A percentile compares a stretch with the other conserved stretches of the same genome.
phyloP scores from a whole-genome alignment of 192 early-diverging fungal genomes.

The Thoreauomyces humboldtii region DNA sequence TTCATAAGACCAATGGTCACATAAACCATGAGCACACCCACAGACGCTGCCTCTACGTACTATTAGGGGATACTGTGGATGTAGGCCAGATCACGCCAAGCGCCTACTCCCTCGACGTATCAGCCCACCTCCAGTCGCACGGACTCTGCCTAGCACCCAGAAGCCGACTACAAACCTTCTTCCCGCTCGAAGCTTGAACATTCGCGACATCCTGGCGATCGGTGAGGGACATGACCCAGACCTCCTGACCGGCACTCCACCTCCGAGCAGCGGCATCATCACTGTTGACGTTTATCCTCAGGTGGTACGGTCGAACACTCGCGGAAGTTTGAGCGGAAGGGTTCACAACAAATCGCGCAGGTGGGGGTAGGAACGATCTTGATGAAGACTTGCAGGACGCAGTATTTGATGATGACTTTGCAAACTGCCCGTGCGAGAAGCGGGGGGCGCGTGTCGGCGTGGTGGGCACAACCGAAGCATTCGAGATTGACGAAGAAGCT shows the following conservation, averaged over 20 bases:
- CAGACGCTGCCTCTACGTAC: neutral
- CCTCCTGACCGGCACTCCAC: conserved; percentile 25
- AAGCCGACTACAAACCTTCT: neutral
- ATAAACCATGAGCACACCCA: neutral
- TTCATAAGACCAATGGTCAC: neutral
- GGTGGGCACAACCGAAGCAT: too few relatives aligned
- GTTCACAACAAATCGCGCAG: neutral
- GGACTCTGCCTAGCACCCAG: neutral
- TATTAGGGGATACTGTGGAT: conserved; percentile 9
- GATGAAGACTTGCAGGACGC: too few relatives aligned
- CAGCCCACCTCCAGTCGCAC: neutral
- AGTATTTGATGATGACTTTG: too few relatives aligned
- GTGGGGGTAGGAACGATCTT: too few relatives aligned
- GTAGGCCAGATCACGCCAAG: conserved; percentile 62
- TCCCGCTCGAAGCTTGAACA: neutral
- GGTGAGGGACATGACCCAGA: neutral
- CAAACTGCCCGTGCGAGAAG: too few relatives aligned
- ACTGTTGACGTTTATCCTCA: conserved; percentile 24
- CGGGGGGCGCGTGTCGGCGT: too few relatives aligned
- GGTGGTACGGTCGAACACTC: conserved; percentile 21
- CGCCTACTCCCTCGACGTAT: neutral
- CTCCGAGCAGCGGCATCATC: conserved; percentile 9
- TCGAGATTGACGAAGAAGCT: too few relatives aligned
- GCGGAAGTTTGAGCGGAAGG: conserved; percentile 18
- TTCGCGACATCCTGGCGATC: neutral